Base-by-base conservation (phyloP, 331 rosid genomes). In the Arachis monticola region DNA sequence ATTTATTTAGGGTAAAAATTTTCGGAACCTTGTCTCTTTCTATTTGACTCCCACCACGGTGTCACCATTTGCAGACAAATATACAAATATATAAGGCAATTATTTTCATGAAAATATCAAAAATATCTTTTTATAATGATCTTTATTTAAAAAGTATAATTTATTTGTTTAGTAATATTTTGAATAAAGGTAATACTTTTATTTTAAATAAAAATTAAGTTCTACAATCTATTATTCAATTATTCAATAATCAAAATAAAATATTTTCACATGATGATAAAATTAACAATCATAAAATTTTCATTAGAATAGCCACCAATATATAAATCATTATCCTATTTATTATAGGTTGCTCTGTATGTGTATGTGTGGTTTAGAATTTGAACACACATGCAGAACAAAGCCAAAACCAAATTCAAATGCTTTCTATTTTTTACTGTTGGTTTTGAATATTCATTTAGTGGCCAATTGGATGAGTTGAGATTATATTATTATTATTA, bases 31-130 rank as follows among this genome's bases (percentile, higher is more conserved):
- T 77, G 82, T 80, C 79, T 57, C 69, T 27, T 55, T 80, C 71
- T 53, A 79, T 40, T 77, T 77, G 85, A 80, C 83, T 77, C 69
- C 31, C 48, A 72, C 22, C 59, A 5, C 60, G 44, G 41, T 69
- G 41, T 55, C 67, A 17, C 60, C 53, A 51, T 61, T 57, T 10
- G 12, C 35, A 69, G 35, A 48, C 38, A 68, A 60, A 77, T 10
- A 41, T 59, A 57, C 22, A 56, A 5, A 45, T 8, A 45, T 45
- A 45, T 45, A 45, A 5, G 22, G 22, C 22, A 17, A 17, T 17
- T 17, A 17, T 17, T 17, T 17, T 17, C 22, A 17, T 17, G 22
- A 17, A 17, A 17, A 17, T 17, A 17, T 17, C 22, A 17, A 17
- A 17, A 17, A 17, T 17, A 17, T 17, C 22, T 17, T 17, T 17